Conservation (phyloP, 768 basidiomycete species). For the Termitomyces sp. region DNA sequence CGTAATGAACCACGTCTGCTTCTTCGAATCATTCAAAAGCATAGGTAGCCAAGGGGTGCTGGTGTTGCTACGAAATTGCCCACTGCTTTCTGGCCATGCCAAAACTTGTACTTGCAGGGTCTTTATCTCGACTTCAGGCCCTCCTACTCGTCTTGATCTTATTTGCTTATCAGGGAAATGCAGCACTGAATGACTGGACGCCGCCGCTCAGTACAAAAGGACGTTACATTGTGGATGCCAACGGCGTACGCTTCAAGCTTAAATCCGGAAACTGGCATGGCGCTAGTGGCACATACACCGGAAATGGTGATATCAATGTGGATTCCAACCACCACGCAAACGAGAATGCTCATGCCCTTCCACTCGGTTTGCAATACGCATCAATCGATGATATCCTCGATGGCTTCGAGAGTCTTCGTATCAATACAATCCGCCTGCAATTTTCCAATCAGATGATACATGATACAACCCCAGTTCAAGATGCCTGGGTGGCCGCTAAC, state of each 20-base stretch:
- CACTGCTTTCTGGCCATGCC: background rate
- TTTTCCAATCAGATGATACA: slow-evolving; percentile 16
- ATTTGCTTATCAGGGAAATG: background rate
- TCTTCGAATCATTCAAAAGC: background rate
- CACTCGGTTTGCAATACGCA: slow-evolving; percentile 8
- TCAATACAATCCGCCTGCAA: slow-evolving; percentile 10
- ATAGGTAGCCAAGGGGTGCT: background rate
- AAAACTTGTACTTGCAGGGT: background rate
- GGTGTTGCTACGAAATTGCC: background rate
- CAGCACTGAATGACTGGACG: slow-evolving; percentile 5
- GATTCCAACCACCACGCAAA: slow-evolving; percentile 9
- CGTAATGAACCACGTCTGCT: background rate
- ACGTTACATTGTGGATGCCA: slow-evolving; percentile 11
- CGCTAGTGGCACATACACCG: slow-evolving; percentile 13
- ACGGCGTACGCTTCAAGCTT: slow-evolving; percentile 12
- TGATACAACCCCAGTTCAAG: slow-evolving; percentile 8
- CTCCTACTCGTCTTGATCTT: background rate
- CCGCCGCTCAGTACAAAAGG: slow-evolving; percentile 14
- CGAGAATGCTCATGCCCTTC: slow-evolving; percentile 13
- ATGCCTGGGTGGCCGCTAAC: slow-evolving; percentile 10
- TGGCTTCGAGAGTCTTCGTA: slow-evolving; percentile 8
- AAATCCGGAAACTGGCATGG: slow-evolving; percentile 14
- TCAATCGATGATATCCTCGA: slow-evolving; percentile 7
- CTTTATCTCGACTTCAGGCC: background rate
- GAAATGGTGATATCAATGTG: slow-evolving; percentile 10